These are phyloP conservation scores for Polygonum maritimum DNA, from an alignment of 148 eudicot genomes.

Conservation along the genomic window DNA sequence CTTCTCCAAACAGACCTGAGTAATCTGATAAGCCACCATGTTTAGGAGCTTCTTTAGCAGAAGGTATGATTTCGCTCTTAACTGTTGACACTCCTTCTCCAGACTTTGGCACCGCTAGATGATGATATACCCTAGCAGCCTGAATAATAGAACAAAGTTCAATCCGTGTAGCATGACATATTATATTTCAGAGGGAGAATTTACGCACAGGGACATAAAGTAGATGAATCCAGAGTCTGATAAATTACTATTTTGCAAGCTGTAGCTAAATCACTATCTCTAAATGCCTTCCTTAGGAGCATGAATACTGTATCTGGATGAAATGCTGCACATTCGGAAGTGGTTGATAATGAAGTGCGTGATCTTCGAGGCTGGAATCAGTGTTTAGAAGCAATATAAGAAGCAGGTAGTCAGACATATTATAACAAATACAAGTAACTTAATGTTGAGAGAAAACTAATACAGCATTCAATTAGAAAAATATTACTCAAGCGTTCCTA, in stretches of 20 bases:
- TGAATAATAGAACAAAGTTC: slow-evolving; percentile 20
- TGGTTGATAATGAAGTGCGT: slow-evolving; percentile 34
- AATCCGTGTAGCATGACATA: neutral
- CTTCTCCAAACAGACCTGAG: slow-evolving; percentile 65
- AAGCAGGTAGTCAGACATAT: neutral
- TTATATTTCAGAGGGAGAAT: neutral
- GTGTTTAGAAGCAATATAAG: neutral
- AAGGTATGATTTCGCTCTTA: slow-evolving; percentile 21
- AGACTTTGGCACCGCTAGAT: slow-evolving; percentile 30
- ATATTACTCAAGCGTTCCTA: neutral
- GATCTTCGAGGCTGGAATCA: slow-evolving; percentile 58
- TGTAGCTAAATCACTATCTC: slow-evolving; percentile 48
- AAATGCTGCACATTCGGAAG: slow-evolving; percentile 44
- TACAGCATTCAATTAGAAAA: neutral
- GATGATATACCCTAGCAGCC: slow-evolving; percentile 57
- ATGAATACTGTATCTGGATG: slow-evolving; percentile 56
- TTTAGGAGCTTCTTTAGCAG: slow-evolving; percentile 29
- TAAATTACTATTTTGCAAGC: slow-evolving; percentile 59
- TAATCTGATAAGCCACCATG: slow-evolving; percentile 38
- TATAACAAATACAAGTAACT: neutral
- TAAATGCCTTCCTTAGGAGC: slow-evolving; percentile 65
- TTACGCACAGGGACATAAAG: neutral
- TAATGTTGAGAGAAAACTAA: neutral
- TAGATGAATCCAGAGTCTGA: neutral
- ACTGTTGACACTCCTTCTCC: slow-evolving; percentile 31